These are phyloP conservation scores for Thuja plicata DNA, from an alignment of 83 land plant species.

Conservation along the genomic window DNA sequence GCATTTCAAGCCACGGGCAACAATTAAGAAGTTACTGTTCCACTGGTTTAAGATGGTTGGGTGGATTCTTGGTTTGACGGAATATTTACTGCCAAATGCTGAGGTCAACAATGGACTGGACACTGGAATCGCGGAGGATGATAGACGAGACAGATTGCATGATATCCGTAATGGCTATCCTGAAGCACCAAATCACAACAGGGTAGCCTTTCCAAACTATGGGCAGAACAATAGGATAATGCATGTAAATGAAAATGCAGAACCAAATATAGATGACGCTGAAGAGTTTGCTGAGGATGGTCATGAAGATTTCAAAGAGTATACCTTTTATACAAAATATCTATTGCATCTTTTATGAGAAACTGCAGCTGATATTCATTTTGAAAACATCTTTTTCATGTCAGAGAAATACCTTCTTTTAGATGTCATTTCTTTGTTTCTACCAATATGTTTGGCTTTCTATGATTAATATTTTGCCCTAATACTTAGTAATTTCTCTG, in stretches of 20 bases:
- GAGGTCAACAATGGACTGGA: conserved; percentile 71
- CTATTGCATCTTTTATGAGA: no score
- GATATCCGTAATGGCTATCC: conserved; percentile 24
- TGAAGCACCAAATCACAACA: conserved; percentile 26
- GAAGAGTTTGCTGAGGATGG: conserved; percentile 58
- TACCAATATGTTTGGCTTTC: no score
- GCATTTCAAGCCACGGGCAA: conserved; percentile 84
- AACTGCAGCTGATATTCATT: no score
- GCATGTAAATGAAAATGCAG: conserved; percentile 18
- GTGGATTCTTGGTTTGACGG: conserved; percentile 89
- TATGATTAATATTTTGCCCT: no score
- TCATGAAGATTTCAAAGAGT: conserved; percentile 69
- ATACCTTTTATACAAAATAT: conserved; percentile 14
- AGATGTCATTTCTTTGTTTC: no score
- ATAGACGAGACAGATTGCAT: conserved; percentile 33
- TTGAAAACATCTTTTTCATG: no score
- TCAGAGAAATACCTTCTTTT: no score
- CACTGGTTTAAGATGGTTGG: conserved; percentile 91
- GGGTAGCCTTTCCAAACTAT: conserved; percentile 16
- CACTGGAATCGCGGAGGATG: conserved; percentile 44
- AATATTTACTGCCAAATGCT: conserved; percentile 72
- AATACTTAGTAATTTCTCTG: no score
- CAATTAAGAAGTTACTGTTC: conserved; percentile 78
- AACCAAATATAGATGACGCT: conserved; percentile 13
- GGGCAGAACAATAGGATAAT: conserved; percentile 20